Evolutionary conservation across 768 basidiomycete genomes (phyloP).

Genomic region (Suillus cothurnatus): DNA sequence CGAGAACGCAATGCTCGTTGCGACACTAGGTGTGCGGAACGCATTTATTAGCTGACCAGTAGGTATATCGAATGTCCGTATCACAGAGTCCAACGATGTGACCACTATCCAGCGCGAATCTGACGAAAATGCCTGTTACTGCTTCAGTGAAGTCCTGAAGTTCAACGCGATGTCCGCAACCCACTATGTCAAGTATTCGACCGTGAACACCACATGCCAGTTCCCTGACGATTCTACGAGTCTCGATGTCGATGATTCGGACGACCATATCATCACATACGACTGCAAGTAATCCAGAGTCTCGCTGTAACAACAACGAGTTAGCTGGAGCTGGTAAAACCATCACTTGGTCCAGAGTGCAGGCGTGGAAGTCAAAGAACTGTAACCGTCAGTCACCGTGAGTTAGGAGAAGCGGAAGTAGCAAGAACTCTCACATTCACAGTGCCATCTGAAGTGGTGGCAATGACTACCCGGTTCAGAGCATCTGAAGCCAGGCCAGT

Average conservation of each 20-base stretch:
- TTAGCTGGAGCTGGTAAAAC: conserved; percentile 68
- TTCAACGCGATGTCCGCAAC: conserved; percentile 25
- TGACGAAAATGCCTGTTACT: conserved; percentile 81
- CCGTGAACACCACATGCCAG: conserved; percentile 75
- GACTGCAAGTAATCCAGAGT: conserved; percentile 81
- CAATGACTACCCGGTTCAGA: conserved; percentile 79
- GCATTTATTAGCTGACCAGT: conserved; percentile 91
- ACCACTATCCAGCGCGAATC: conserved; percentile 94
- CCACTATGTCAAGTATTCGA: conserved; percentile 86
- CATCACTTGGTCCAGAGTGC: conserved; percentile 68
- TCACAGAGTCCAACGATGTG: conserved; percentile 86
- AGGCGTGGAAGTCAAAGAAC: conserved; percentile 97
- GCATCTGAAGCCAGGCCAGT: conserved; percentile 87
- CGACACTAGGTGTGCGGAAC: conserved; percentile 84
- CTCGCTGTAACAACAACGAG: conserved; percentile 77
- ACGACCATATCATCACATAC: conserved; percentile 87
- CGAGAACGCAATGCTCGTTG: conserved; percentile 90
- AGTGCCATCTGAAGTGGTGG: conserved; percentile 85
- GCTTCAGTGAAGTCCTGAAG: conserved; percentile 10
- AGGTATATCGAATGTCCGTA: conserved; percentile 95
- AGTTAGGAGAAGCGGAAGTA: neutral
- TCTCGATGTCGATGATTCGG: conserved; percentile 91
- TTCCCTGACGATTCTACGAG: conserved; percentile 84
- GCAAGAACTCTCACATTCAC: conserved; percentile 65
- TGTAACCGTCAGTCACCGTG: conserved; percentile 32